Conservation (phyloP, 1,284 basidiomycete species). For the Inonotus hispidus region DNA sequence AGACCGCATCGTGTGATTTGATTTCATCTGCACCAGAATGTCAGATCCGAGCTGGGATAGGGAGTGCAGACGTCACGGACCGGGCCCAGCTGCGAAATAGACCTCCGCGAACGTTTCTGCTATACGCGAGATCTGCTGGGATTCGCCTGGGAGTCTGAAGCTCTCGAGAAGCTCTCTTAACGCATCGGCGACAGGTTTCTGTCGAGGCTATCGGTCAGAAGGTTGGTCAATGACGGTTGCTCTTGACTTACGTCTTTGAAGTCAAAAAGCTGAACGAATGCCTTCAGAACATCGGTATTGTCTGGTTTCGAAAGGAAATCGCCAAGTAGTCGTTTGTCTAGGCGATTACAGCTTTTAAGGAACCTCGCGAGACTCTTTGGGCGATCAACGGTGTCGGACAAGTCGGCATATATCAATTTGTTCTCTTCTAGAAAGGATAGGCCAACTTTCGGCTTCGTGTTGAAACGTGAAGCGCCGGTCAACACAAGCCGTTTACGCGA, state of each 20-base stretch:
- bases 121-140: slow-evolving; percentile 92
- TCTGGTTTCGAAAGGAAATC: slow-evolving; percentile 93
- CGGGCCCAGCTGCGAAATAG: slow-evolving; percentile 83
- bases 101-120: slow-evolving; percentile 92
- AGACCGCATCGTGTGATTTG: slow-evolving; percentile 88
- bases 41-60: neutral
- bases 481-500: slow-evolving; percentile 84
- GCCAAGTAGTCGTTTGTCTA: slow-evolving; percentile 93
- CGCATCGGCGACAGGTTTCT: slow-evolving; percentile 94
- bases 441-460: slow-evolving; percentile 92
- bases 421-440: slow-evolving; percentile 89
- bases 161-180: slow-evolving; percentile 92
- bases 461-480: slow-evolving; percentile 85
- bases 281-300: slow-evolving; percentile 79
- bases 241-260: slow-evolving; percentile 71
- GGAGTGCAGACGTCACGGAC: slow-evolving; percentile 34
- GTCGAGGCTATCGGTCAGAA: slow-evolving; percentile 5
- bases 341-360: slow-evolving; percentile 77
- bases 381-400: slow-evolving; percentile 50
- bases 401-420: slow-evolving; percentile 71
- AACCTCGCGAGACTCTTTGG: slow-evolving; percentile 73
- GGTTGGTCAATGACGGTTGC: neutral
- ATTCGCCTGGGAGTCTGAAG: slow-evolving; percentile 93
- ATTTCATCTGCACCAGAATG: slow-evolving; percentile 60
- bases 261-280: slow-evolving; percentile 87